A percentile compares a stretch with the other conserved stretches of the same genome.
These are phyloP conservation scores for Dorcoceras hygrometricum DNA, from an alignment of 257 asterid genomes.

Conservation along the genomic window DNA sequence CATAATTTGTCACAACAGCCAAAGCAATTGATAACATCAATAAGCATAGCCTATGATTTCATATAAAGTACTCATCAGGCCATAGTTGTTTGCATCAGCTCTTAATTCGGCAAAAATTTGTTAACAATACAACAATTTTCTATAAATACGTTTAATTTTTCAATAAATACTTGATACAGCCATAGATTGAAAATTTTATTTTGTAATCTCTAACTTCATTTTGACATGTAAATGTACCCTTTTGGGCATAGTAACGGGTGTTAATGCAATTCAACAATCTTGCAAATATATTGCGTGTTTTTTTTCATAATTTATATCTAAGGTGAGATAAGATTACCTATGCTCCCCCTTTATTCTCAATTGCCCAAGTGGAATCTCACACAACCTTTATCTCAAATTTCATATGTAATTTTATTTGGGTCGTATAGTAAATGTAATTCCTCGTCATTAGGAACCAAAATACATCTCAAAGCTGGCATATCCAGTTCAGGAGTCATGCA, in stretches of 20 bases:
- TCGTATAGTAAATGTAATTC: not conserved
- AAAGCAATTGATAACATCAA: not conserved
- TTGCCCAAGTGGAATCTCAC: too few relatives aligned
- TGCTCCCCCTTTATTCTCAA: too few relatives aligned
- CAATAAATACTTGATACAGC: not conserved
- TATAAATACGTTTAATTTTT: too few relatives aligned
- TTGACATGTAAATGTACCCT: not conserved
- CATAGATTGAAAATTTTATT: not conserved
- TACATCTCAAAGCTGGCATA: too few relatives aligned
- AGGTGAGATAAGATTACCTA: too few relatives aligned
- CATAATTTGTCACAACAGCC: not conserved
- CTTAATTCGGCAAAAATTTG: not conserved
- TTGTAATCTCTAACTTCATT: not conserved
- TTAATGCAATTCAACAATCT: not conserved
- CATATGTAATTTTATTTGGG: not conserved
- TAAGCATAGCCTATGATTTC: not conserved
- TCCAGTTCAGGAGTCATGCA: not conserved
- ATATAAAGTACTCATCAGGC: not conserved
- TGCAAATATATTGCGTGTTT: not conserved
- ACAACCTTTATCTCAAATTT: not conserved
- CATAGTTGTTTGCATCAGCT: not conserved
- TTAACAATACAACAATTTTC: not conserved
- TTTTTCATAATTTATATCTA: too few relatives aligned
- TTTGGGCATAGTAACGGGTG: not conserved
- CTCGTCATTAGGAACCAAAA: not conserved